Percentiles rank a stretch among this genome's conserved stretches.
These are phyloP conservation scores for Schizochytrium sp. DNA, from an alignment of 108 stramenopile species.

Conservation along the genomic window DNA sequence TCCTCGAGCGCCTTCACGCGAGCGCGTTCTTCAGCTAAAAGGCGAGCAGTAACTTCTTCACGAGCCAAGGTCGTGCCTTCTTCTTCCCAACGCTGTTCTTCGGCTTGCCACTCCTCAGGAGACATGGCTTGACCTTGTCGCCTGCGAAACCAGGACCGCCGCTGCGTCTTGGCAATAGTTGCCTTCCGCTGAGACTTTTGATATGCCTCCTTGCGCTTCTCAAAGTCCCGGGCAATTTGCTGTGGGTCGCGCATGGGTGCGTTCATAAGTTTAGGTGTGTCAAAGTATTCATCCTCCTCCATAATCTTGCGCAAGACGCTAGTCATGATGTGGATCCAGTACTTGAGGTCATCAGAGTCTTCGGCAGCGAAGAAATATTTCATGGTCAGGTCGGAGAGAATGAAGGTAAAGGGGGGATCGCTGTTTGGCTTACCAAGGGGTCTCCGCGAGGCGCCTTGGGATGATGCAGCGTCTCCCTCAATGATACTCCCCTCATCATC, in stretches of 20 bases:
- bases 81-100: constrained; percentile 4
- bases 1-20: constrained; percentile 37
- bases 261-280: constrained; percentile 15
- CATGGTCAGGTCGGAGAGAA: constrained; percentile 23
- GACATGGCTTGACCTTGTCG: not conserved
- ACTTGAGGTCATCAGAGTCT: not conserved
- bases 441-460: not conserved
- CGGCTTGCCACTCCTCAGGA: not conserved
- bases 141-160: not conserved
- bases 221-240: not conserved
- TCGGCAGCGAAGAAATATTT: constrained; percentile 1
- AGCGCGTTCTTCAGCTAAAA: constrained; percentile 28
- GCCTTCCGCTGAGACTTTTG: constrained; percentile 21
- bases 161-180: not conserved
- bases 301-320: constrained; percentile 46
- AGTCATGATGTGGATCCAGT: constrained; percentile 39
- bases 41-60: not conserved
- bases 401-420: not conserved
- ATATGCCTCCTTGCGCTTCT: constrained; percentile 55
- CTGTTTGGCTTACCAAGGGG: too few relatives aligned
- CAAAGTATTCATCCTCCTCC: constrained; percentile 43
- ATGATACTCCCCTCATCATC: not conserved
- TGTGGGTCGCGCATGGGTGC: not conserved
- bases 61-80: constrained; percentile 38
- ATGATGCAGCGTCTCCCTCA: not conserved